Base-by-base conservation (phyloP, 139 green algal genomes). In the Picochlorum sp. region DNA sequence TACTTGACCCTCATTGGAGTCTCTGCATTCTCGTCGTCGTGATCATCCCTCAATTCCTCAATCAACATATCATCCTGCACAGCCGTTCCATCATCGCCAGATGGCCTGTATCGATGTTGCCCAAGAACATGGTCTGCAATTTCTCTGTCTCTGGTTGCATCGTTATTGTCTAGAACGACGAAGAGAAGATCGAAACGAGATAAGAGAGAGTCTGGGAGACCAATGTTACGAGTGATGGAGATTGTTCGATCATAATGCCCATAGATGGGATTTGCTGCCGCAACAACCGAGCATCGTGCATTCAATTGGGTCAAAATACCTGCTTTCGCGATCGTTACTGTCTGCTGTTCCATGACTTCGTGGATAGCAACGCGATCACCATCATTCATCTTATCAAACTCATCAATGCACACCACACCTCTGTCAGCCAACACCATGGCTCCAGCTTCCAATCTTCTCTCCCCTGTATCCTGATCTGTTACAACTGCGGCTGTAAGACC, bases 301-400 rank as follows among this genome's bases (percentile, higher is more conserved):
- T 99, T 99, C 28, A 98, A 82, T 8, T 84, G 90, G 21, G 83
- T 85, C 62, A 98, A 87, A 72, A 99, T 96, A 65, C 94, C 94
- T 10, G 94, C 93, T 78, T 99, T 99, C 67, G 94, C 89, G 62
- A 99, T 97, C 2, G 94, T 99, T 52, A 98, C 94, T 6, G 89
- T 96, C 81, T 96, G 89, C 83, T 96, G 89, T 77, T 96, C 89
- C 89, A 96, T 96, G 37, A 94, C 85, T 82, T 99, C 94, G 70
- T 99, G 94, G 58, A 99, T 98, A 62, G 94, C 92, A 41, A 98
- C 92, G 3, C 94, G 77, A 78, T 98, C 94, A 47, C 79, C 71
- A 57, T 99, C 94, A 72, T 81, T 95, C 94, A 99, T 99, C 83
- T 98, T 99, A 83, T 99, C 94, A 76, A 99, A 99, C 81, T 98